Percentiles rank a stretch among this genome's conserved stretches.
Evolutionary conservation across 129 eudicot genomes (phyloP).

Genomic region (Mikania micrantha): DNA sequence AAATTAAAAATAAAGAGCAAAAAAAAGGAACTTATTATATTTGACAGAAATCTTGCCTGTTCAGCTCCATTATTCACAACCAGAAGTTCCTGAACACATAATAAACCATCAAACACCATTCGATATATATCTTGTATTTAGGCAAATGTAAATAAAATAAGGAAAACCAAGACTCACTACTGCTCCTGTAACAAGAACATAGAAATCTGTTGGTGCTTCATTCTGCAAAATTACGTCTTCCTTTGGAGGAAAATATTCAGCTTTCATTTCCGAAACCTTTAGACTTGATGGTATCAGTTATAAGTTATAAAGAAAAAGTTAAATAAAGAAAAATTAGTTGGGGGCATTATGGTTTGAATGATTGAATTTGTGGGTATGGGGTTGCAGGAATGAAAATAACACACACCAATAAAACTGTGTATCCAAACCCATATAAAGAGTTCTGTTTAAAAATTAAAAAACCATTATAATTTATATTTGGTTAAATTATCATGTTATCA

Average conservation of each 20-base stretch:
- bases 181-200: slow-evolving; percentile 83
- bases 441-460: background rate
- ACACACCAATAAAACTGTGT: background rate
- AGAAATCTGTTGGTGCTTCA: slow-evolving; percentile 96
- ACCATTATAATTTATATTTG: background rate
- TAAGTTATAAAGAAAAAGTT: background rate
- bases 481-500: background rate
- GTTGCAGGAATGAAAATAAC: background rate
- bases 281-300: slow-evolving; percentile 3
- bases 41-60: slow-evolving; percentile 42
- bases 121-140: background rate
- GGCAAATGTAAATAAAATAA: background rate
- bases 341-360: background rate
- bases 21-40: background rate
- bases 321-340: background rate
- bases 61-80: slow-evolving; percentile 61
- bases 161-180: slow-evolving; percentile 39
- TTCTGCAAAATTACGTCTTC: slow-evolving; percentile 97
- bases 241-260: slow-evolving; percentile 92
- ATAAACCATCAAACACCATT: slow-evolving; percentile 9
- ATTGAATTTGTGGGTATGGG: background rate
- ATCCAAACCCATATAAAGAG: background rate
- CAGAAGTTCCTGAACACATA: slow-evolving; percentile 57
- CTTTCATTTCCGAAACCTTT: slow-evolving; percentile 98
- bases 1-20: no score